A percentile compares a stretch with the other conserved stretches of the same genome.
Conservation (phyloP, 2,329 filamentous ascomycete genomes). For the Xylogone sp. region DNA sequence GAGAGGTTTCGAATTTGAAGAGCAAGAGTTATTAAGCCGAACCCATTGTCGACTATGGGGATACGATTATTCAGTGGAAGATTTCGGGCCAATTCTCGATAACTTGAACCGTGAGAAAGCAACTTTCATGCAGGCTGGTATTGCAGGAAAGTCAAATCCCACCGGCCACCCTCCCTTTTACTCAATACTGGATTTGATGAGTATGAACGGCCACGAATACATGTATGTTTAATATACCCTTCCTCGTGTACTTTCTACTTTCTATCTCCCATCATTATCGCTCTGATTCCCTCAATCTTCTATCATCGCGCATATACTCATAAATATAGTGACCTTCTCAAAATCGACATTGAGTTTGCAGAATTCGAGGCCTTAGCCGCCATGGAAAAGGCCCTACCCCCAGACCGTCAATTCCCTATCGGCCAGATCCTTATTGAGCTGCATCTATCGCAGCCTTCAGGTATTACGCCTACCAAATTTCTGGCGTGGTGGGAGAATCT, state of each 20-base stretch:
- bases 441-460: constrained; percentile 17
- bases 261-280: constrained; percentile 3
- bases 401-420: constrained; percentile 15
- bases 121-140: constrained; percentile 31
- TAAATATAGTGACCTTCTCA: constrained; percentile 33
- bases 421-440: constrained; percentile 22
- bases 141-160: constrained; percentile 25
- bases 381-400: constrained; percentile 16
- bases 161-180: constrained; percentile 26
- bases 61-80: constrained; percentile 33
- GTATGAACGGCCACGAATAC: constrained; percentile 33
- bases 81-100: constrained; percentile 28
- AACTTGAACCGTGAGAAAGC: constrained; percentile 19
- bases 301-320: too few relatives aligned
- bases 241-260: background rate
- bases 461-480: constrained; percentile 16
- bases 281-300: too few relatives aligned
- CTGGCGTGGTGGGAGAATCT: constrained; percentile 27
- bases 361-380: constrained; percentile 31
- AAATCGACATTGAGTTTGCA: constrained; percentile 35
- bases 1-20: constrained; percentile 7
- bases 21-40: constrained; percentile 34
- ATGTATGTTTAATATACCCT: constrained; percentile 13
- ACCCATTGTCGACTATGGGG: constrained; percentile 35
- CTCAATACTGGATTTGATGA: constrained; percentile 33